Evolutionary conservation across 352 stramenopile species (phyloP).

Genomic region (Pythium pectinolyticum): DNA sequence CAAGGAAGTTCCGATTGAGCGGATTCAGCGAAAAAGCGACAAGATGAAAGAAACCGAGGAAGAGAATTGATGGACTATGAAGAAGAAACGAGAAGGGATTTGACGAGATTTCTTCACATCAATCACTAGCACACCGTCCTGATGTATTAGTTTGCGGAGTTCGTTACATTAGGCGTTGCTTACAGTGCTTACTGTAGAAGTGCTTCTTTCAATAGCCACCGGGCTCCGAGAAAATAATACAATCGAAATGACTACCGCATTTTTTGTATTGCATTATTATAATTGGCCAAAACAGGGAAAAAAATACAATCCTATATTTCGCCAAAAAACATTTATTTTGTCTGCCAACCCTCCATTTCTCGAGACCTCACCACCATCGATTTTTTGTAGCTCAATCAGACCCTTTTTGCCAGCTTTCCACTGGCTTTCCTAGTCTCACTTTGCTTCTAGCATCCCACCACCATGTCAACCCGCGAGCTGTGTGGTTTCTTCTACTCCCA

Average conservation of each 20-base stretch:
- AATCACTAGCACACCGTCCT: too few relatives aligned
- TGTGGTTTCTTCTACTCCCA: constrained; percentile 3
- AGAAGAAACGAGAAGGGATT: too few relatives aligned
- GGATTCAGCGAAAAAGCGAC: too few relatives aligned
- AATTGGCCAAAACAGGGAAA: not conserved
- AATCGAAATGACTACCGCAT: not conserved
- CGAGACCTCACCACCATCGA: not conserved
- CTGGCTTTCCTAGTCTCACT: not conserved
- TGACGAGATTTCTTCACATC: too few relatives aligned
- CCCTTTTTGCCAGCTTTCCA: not conserved
- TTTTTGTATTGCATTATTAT: not conserved
- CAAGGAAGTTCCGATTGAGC: too few relatives aligned
- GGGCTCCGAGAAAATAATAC: not conserved
- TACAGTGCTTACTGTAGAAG: too few relatives aligned
- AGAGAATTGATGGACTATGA: too few relatives aligned
- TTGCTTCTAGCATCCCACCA: not conserved
- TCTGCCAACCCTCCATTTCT: not conserved
- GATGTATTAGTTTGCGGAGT: too few relatives aligned
- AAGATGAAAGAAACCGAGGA: too few relatives aligned
- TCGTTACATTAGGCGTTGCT: too few relatives aligned
- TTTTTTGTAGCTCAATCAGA: too few relatives aligned
- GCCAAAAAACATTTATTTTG: not conserved
- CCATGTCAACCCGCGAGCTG: not conserved
- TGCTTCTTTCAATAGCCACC: too few relatives aligned
- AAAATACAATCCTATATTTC: not conserved